Percentiles rank a stretch among this genome's conserved stretches.
Conservation (phyloP, 1,139 yeast genomes). For the Lodderomyces jiufengensis region DNA sequence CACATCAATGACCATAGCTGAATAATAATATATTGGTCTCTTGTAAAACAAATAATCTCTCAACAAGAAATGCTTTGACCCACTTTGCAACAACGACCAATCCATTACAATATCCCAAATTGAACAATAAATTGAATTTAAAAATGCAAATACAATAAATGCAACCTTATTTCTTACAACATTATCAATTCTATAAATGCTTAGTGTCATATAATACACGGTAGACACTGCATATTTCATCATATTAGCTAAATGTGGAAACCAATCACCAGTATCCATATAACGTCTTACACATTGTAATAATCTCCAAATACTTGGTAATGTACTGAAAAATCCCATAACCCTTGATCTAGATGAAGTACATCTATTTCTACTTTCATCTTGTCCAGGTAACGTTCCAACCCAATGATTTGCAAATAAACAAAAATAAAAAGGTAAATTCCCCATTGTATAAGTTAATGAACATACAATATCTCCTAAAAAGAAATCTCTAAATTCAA, state of each 20-base stretch:
- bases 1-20: constrained; percentile 70
- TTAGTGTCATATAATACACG: constrained; percentile 67
- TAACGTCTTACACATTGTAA: constrained; percentile 89
- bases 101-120: constrained; percentile 95
- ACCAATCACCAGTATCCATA: constrained; percentile 90
- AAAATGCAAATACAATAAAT: constrained; percentile 68
- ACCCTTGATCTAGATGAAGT: constrained; percentile 73
- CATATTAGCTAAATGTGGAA: constrained; percentile 95
- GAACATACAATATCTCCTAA: constrained; percentile 89
- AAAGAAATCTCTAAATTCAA: constrained; percentile 91
- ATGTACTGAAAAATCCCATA: constrained; percentile 78
- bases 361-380: constrained; percentile 46
- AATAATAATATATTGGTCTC: constrained; percentile 59
- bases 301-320: constrained; percentile 90
- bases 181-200: constrained; percentile 70
- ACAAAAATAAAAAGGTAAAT: constrained; percentile 81
- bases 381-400: constrained; percentile 37
- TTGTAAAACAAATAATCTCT: constrained; percentile 70
- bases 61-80: constrained; percentile 55
- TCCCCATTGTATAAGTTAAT: constrained; percentile 82
- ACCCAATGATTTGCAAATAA: constrained; percentile 69
- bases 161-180: constrained; percentile 43
- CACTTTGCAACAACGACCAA: constrained; percentile 80
- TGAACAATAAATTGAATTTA: constrained; percentile 68
- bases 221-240: constrained; percentile 67